Conservation (phyloP, 2,329 filamentous ascomycete species). For the Aspergillus hortae region DNA sequence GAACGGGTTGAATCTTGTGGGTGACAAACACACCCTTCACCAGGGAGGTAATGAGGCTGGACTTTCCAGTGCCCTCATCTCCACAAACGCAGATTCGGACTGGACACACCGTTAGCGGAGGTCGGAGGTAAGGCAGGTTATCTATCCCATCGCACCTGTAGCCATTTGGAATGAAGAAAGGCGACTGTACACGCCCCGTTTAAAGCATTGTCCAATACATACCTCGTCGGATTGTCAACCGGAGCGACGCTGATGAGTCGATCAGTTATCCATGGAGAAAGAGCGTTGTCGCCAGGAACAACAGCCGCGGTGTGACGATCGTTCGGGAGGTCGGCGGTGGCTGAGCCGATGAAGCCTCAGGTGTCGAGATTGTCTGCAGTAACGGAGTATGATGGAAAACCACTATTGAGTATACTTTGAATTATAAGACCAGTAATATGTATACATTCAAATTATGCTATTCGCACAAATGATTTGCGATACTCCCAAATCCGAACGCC, state of each 20-base stretch:
- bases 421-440: too few species aligned
- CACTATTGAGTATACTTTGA: too few species aligned
- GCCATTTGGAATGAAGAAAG: constrained; percentile 16
- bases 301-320: constrained; percentile 8
- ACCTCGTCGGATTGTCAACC: neutral
- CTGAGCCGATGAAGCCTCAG: constrained; percentile 18
- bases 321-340: constrained; percentile 14
- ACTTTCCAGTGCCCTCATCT: constrained; percentile 93
- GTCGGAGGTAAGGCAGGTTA: neutral
- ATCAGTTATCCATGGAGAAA: neutral
- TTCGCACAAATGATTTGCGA: neutral
- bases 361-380: neutral
- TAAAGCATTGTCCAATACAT: constrained; percentile 12
- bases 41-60: constrained; percentile 86
- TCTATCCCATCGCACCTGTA: constrained; percentile 19
- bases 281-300: neutral
- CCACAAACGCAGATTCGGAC: constrained; percentile 96
- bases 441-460: neutral
- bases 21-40: constrained; percentile 97
- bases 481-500: neutral
- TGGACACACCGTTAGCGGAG: constrained; percentile 23
- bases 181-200: constrained; percentile 4
- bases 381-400: too few species aligned
- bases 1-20: constrained; percentile 89
- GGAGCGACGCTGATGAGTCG: neutral